Conservation (phyloP, 495 filamentous ascomycete species). For the Friedmanniomyces simplex region DNA sequence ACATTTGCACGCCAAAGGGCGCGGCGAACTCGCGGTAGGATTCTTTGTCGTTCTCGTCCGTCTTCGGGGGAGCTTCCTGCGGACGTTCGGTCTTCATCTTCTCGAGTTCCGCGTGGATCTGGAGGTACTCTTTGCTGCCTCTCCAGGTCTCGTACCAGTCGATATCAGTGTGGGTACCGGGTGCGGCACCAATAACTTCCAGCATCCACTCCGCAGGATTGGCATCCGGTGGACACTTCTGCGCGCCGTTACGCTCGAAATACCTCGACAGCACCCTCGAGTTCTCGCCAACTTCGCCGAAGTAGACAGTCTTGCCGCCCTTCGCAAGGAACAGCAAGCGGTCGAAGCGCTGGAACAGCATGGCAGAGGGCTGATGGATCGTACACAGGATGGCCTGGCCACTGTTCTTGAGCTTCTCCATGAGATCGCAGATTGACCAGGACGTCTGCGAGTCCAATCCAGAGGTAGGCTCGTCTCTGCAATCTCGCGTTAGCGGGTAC, state of each 20-base stretch:
- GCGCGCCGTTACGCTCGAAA: constrained; percentile 71
- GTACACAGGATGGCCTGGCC: constrained; percentile 25
- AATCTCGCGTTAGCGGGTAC: no score
- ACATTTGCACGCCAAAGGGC: constrained; percentile 30
- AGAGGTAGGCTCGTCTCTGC: constrained; percentile 31
- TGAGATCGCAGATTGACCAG: constrained; percentile 21
- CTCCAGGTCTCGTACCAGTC: constrained; percentile 83
- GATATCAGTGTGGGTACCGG: constrained; percentile 60
- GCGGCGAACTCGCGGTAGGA: constrained; percentile 39
- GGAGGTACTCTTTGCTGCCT: constrained; percentile 57
- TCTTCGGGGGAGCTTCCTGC: constrained; percentile 24
- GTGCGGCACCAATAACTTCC: constrained; percentile 83
- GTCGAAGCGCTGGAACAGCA: constrained; percentile 88
- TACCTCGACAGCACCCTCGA: constrained; percentile 62
- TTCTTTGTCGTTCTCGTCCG: constrained; percentile 27
- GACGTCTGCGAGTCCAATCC: constrained; percentile 29
- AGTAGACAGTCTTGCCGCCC: constrained; percentile 81
- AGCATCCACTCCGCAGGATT: constrained; percentile 97
- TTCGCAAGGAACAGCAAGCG: constrained; percentile 70
- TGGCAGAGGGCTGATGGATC: constrained; percentile 81
- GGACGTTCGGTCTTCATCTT: constrained; percentile 53
- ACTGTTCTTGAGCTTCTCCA: constrained; percentile 25
- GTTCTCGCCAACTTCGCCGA: constrained; percentile 77
- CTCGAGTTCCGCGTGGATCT: constrained; percentile 58
- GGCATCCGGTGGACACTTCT: constrained; percentile 60